phyloP scores from a whole-genome alignment of 176 grass and related monocot genomes.

The Aegilops sharonensis region DNA sequence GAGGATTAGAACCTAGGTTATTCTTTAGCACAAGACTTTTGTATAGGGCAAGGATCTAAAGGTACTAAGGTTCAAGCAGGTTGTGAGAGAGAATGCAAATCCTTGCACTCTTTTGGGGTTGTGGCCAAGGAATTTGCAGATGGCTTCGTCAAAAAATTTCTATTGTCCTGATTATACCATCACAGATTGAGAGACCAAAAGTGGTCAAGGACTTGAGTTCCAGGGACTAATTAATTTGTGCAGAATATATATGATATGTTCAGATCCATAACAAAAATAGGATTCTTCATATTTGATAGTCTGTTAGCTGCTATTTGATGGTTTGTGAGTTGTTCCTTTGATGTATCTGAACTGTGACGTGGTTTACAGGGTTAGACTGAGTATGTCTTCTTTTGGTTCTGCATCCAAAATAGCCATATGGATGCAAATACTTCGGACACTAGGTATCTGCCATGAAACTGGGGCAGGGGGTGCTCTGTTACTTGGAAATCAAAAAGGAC shows the following conservation, averaged over 20 bases:
- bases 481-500: neutral
- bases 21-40: neutral
- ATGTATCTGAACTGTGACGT: neutral
- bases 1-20: neutral
- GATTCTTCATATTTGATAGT: neutral
- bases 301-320: neutral
- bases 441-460: neutral
- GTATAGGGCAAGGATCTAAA: neutral
- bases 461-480: neutral
- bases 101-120: neutral
- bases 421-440: neutral
- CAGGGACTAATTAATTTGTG: neutral
- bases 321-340: neutral
- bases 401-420: conserved; percentile 2
- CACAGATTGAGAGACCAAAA: neutral
- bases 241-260: neutral
- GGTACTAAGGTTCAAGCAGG: neutral
- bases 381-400: neutral
- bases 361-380: conserved; percentile 6
- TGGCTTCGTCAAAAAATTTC: neutral
- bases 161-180: neutral
- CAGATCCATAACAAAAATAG: neutral
- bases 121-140: neutral
- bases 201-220: neutral
- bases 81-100: neutral